A percentile compares a stretch with the other conserved stretches of the same genome.
Conservation (phyloP, 1,284 basidiomycete genomes). For the Ceratobasidium sp. region DNA sequence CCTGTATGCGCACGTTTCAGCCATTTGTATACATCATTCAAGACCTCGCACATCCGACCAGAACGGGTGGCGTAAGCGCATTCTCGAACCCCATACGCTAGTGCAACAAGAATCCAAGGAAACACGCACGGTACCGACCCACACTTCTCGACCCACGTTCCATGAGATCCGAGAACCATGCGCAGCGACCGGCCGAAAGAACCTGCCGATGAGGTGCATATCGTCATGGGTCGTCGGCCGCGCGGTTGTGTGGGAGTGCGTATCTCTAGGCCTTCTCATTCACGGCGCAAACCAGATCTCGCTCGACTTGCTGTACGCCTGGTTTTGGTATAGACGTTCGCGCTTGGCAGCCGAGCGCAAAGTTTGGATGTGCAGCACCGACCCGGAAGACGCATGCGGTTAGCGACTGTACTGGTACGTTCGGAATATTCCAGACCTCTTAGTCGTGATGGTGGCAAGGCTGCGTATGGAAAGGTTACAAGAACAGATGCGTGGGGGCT, state of each 20-base stretch:
- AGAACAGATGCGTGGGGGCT: too few species aligned
- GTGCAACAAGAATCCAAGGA: background rate
- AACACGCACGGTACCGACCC: background rate
- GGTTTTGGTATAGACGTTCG: too few species aligned
- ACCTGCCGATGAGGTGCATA: background rate
- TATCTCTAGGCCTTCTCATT: too few species aligned
- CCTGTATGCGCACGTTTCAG: conserved; percentile 12
- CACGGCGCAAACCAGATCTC: too few species aligned
- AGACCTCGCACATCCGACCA: background rate
- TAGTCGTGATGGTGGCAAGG: too few species aligned
- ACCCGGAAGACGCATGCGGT: too few species aligned
- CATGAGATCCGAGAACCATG: conserved; percentile 1
- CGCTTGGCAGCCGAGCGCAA: too few species aligned
- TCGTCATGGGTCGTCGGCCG: background rate
- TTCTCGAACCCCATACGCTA: background rate
- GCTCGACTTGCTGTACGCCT: too few species aligned
- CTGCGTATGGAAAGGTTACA: too few species aligned
- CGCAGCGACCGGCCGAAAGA: background rate
- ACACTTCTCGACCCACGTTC: background rate
- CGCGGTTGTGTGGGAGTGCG: background rate
- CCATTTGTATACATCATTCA: background rate
- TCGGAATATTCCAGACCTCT: background rate
- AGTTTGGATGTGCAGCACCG: too few species aligned
- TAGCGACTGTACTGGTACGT: background rate
- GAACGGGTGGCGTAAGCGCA: conserved; percentile 7